Percentiles rank a stretch among this genome's conserved stretches.
Conservation (phyloP, 2,329 filamentous ascomycete species). For the Botrytis pseudocinerea region DNA sequence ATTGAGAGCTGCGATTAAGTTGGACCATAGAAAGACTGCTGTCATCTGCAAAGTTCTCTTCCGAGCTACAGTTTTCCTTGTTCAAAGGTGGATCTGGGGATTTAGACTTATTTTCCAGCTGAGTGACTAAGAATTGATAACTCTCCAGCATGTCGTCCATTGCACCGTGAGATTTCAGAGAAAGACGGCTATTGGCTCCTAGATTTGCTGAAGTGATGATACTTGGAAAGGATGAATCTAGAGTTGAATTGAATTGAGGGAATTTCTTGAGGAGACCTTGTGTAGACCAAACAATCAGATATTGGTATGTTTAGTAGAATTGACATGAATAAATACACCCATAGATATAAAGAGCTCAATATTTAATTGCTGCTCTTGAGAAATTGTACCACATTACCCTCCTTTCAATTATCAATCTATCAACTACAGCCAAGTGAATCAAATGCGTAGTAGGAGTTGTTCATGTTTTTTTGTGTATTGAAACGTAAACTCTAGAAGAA, state of each 20-base stretch:
- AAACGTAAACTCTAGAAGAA: background rate
- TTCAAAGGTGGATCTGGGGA: background rate
- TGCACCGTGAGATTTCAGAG: background rate
- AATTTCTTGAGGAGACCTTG: background rate
- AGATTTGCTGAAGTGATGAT: background rate
- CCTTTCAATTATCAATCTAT: background rate
- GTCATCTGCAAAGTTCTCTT: background rate
- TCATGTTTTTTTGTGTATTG: background rate
- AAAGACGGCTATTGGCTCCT: background rate
- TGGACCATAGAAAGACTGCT: background rate
- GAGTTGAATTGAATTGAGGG: background rate
- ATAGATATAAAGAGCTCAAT: no score
- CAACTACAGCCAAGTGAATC: background rate
- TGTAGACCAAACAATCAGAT: no score
- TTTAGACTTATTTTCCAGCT: background rate
- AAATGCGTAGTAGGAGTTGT: background rate
- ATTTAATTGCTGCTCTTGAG: no score
- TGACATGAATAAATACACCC: background rate
- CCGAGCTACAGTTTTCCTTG: background rate
- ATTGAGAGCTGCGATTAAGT: background rate
- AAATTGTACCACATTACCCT: background rate
- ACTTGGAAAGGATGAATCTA: background rate
- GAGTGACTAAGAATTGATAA: no score
- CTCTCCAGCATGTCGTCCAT: background rate
- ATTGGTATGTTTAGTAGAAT: background rate